Percentiles rank a stretch among this genome's conserved stretches.
Evolutionary conservation across 164 flowering plant species (phyloP).

Genomic region (Echeveria elegans): DNA sequence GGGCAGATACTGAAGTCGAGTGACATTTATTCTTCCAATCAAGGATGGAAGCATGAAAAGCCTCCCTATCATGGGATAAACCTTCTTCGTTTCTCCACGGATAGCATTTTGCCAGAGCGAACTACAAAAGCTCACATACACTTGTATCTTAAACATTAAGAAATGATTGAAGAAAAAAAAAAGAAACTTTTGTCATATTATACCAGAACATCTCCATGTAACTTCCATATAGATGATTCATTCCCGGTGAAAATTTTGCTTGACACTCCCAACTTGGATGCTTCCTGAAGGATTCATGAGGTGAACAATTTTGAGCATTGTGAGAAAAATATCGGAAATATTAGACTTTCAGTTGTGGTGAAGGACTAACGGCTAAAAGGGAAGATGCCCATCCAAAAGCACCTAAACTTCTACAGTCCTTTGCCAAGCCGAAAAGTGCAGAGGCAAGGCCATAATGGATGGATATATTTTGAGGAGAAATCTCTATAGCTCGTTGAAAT

Average conservation of each 20-base stretch:
- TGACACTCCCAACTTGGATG: conserved; percentile 27
- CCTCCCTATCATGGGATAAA: conserved; percentile 24
- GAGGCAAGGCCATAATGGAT: conserved; percentile 86
- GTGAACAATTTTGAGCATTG: not conserved
- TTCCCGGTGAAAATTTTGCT: conserved; percentile 31
- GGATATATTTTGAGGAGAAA: conserved; percentile 56
- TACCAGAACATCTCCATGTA: conserved; percentile 67
- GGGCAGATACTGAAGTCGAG: conserved; percentile 49
- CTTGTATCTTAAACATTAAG: not conserved
- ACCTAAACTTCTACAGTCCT: conserved; percentile 62
- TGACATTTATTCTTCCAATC: conserved; percentile 53
- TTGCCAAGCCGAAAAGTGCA: conserved; percentile 67
- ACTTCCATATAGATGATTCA: conserved; percentile 50
- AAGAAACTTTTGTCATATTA: not conserved
- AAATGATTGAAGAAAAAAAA: not conserved
- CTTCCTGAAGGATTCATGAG: conserved; percentile 40
- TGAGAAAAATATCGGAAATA: not conserved
- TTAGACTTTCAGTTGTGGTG: not conserved
- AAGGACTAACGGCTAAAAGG: conserved; percentile 56
- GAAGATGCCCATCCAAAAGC: conserved; percentile 84
- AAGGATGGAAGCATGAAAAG: conserved; percentile 41
- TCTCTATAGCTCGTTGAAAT: conserved; percentile 56
- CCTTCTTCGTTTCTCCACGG: conserved; percentile 59
- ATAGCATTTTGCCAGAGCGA: conserved; percentile 60
- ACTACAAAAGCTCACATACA: conserved; percentile 27